Conservation (phyloP, 495 filamentous ascomycete genomes). For the Trichodelitschia bisporula region DNA sequence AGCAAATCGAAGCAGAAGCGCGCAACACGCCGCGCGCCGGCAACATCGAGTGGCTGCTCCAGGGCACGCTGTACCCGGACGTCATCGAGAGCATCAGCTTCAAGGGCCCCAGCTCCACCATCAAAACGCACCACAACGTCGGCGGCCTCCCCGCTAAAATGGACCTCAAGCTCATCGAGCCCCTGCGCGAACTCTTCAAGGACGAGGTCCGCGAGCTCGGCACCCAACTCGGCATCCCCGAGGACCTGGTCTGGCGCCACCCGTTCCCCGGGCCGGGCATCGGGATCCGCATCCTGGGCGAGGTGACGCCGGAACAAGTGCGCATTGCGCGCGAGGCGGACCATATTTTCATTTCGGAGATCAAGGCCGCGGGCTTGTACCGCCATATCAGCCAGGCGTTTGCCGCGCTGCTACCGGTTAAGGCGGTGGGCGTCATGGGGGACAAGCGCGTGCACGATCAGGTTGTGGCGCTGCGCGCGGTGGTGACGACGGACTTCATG, state of each 20-base stretch:
- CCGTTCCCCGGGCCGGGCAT: constrained; percentile 73
- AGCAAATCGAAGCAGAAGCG: constrained; percentile 45
- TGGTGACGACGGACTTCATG: constrained; percentile 65
- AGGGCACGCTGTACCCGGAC: constrained; percentile 65
- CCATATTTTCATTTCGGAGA: constrained; percentile 70
- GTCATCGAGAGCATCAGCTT: constrained; percentile 65
- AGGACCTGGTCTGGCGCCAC: constrained; percentile 62
- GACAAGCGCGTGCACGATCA: constrained; percentile 40
- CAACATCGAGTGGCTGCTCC: constrained; percentile 60
- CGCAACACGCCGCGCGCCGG: constrained; percentile 33
- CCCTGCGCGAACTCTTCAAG: constrained; percentile 58
- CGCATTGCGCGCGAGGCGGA: constrained; percentile 67
- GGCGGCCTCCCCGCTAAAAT: constrained; percentile 39
- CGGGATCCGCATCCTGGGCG: constrained; percentile 72
- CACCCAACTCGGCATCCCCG: constrained; percentile 45
- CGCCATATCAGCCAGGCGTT: constrained; percentile 62
- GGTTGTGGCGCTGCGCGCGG: constrained; percentile 42
- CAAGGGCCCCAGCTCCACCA: constrained; percentile 58
- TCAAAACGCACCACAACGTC: constrained; percentile 75
- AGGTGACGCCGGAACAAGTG: constrained; percentile 58
- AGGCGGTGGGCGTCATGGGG: constrained; percentile 60
- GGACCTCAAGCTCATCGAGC: constrained; percentile 50
- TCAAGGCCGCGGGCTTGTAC: constrained; percentile 64
- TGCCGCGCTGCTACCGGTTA: constrained; percentile 46
- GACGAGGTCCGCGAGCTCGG: constrained; percentile 69